Evolutionary conservation across 176 grass and related monocot genomes (phyloP).

Genomic region (Luzula sylvatica): DNA sequence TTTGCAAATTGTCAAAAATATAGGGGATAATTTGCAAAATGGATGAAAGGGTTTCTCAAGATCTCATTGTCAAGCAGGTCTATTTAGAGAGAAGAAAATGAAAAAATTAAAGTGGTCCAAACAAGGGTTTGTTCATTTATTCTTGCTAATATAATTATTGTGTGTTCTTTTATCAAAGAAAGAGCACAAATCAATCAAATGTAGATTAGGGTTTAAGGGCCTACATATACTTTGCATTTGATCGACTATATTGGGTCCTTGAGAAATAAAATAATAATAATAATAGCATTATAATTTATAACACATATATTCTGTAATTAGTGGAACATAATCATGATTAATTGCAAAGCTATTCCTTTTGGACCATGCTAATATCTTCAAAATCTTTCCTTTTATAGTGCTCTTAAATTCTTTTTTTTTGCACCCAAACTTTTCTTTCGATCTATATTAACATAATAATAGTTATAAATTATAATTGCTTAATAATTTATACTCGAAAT

Average conservation of each 20-base stretch:
- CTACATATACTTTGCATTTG: background rate
- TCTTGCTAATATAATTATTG: background rate
- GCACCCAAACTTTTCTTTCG: no score
- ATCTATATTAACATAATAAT: no score
- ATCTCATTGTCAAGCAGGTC: no score
- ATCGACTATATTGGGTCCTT: conserved; percentile 6
- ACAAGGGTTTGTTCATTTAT: background rate
- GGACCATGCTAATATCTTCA: conserved; percentile 13
- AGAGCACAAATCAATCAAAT: background rate
- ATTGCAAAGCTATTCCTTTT: conserved; percentile 11
- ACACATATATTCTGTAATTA: no score
- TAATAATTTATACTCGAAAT: conserved; percentile 2
- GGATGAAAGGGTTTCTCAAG: no score
- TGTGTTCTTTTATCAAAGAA: no score
- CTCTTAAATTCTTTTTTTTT: background rate
- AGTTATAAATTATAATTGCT: no score
- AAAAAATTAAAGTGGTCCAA: background rate
- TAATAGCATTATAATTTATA: no score
- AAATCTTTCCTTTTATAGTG: background rate
- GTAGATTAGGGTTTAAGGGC: background rate
- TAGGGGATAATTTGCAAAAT: no score
- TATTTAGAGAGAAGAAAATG: background rate
- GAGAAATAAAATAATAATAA: background rate
- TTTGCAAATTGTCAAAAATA: no score
- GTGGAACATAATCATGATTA: conserved; percentile 3